A percentile compares a stretch with the other conserved stretches of the same genome.
phyloP scores from a whole-genome alignment of 176 grass and related monocot genomes.

The Zea luxurians region DNA sequence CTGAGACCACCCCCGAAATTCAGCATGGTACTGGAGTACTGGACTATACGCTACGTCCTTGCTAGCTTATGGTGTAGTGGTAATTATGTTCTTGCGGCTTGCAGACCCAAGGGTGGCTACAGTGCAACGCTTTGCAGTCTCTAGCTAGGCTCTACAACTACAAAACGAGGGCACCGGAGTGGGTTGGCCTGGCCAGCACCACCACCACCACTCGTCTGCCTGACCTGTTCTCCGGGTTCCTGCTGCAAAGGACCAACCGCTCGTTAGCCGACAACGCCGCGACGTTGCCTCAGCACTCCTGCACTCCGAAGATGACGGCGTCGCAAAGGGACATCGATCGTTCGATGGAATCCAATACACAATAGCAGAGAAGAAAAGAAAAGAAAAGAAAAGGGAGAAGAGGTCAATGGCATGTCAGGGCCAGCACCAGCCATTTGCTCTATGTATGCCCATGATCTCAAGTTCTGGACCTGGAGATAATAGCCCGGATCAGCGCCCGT shows the following conservation, averaged over 20 bases:
- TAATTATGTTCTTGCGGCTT: not conserved
- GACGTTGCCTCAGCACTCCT: not conserved
- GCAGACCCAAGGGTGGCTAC: not conserved
- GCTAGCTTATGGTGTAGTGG: not conserved
- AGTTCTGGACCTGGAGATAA: no score
- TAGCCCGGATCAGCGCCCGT: no score
- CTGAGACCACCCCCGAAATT: not conserved
- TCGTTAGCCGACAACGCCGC: not conserved
- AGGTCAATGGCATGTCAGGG: slow-evolving; percentile 4
- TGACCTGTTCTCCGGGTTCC: not conserved
- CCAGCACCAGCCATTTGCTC: not conserved
- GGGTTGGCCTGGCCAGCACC: not conserved
- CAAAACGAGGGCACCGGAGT: not conserved
- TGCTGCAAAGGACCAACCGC: slow-evolving; percentile 17
- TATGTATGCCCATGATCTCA: not conserved
- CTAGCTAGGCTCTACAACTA: not conserved
- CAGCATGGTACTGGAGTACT: not conserved
- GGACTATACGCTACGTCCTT: no score
- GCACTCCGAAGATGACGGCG: not conserved
- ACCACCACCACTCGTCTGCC: not conserved
- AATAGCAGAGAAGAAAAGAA: no score
- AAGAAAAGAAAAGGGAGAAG: no score
- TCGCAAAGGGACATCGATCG: not conserved
- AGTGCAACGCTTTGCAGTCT: not conserved
- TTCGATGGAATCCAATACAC: not conserved